Evolutionary conservation across 306 rosid genomes (phyloP).

Genomic region (Crataegus laevigata): DNA sequence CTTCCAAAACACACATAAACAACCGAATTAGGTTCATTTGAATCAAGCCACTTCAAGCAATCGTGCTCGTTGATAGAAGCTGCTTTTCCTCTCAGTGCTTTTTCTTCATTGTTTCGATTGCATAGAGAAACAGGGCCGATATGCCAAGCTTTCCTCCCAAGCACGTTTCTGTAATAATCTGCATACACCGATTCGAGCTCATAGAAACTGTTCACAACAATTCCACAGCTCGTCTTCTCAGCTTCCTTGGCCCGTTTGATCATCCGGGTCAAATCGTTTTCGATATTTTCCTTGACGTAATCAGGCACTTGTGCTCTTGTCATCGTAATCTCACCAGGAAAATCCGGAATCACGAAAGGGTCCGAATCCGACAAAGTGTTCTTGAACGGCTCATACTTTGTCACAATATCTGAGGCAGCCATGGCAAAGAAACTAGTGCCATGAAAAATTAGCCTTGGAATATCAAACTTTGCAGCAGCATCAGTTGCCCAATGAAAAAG

Average conservation of each 20-base stretch:
- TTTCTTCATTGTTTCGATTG: conserved; percentile 6
- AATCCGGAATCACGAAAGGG: conserved; percentile 35
- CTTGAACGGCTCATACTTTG: conserved; percentile 33
- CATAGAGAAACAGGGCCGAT: conserved; percentile 29
- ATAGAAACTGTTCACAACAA: conserved; percentile 27
- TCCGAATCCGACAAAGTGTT: conserved; percentile 31
- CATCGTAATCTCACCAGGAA: conserved; percentile 35
- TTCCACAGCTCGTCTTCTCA: conserved; percentile 8
- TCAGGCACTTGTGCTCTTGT: conserved; percentile 29
- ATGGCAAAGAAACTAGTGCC: conserved; percentile 40
- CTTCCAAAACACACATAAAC: conserved; percentile 35
- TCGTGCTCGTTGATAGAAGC: conserved; percentile 15
- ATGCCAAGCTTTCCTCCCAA: conserved; percentile 26
- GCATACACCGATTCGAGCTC: conserved; percentile 29
- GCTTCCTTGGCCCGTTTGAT: neutral
- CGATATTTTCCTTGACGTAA: neutral
- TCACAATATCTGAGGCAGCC: conserved; percentile 18
- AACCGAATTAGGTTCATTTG: conserved; percentile 20
- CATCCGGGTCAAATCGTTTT: neutral
- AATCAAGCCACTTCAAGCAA: conserved; percentile 29
- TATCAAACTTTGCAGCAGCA: conserved; percentile 32
- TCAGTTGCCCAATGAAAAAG: conserved; percentile 45
- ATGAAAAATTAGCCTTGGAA: conserved; percentile 54
- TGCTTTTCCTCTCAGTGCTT: conserved; percentile 13
- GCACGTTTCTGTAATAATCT: conserved; percentile 18